Base-by-base conservation (phyloP, 139 green algal genomes). In the Penium margaritaceum region DNA sequence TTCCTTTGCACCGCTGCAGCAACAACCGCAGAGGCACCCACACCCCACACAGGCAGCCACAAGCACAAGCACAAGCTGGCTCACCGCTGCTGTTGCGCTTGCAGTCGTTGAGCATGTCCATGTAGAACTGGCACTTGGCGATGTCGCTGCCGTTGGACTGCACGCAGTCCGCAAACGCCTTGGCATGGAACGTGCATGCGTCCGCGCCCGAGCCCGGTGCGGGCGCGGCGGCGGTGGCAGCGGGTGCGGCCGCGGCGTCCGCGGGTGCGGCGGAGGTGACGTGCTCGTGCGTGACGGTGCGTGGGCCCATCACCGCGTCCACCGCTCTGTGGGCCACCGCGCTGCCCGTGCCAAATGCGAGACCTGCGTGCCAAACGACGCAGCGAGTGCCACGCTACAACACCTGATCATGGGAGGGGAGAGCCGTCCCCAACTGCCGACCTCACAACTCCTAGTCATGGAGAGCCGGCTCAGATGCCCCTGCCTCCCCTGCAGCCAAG, bases 51-150 rank as follows among this genome's bases (percentile, higher is more conserved):
- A n/a, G n/a, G n/a, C n/a, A n/a, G n/a, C n/a, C n/a, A n/a, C n/a
- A n/a, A n/a, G n/a, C n/a, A n/a, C n/a, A n/a, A n/a, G n/a, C n/a
- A n/a, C n/a, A n/a, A n/a, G n/a, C n/a, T n/a, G n/a, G n/a, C n/a
- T n/a, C n/a, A n/a, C n/a, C n/a, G n/a, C n/a, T n/a, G n/a, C n/a
- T n/a, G 17, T 33, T 60, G 27, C 34, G 37, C 38, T 57, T 78
- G 74, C 74, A 81, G 29, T 75, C 34, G 39, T 74, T 82, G 61
- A 83, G 73, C 65, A 79, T 84, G 51, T 83, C 76, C 19, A 84
- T n/a, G 58, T 83, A 83, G 62, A 83, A 83, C 76, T 83, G 76
- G 41, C 76, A 83, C 33, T 77, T 80, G 62, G 30, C 39, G 12
- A 83, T 81, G 19, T 83, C 75, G 27, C 14, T 36, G 30, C 32